Evolutionary conservation across 2,329 filamentous ascomycete species (phyloP).

Genomic region (Elsinoe ampelina): DNA sequence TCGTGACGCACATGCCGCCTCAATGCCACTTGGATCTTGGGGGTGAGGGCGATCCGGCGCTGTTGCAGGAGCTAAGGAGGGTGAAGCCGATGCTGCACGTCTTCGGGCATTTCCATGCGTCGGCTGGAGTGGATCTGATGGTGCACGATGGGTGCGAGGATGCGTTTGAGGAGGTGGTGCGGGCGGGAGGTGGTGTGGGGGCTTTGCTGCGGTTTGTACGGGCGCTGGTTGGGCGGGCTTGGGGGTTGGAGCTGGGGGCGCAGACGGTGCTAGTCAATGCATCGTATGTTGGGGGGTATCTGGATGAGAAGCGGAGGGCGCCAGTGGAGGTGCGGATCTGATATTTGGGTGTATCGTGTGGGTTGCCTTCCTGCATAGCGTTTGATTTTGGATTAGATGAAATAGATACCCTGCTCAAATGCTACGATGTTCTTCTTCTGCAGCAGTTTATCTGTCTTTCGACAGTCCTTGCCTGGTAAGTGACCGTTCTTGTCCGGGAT

Average conservation of each 20-base stretch:
- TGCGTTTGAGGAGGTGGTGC: slow-evolving; percentile 56
- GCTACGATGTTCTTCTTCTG: background rate
- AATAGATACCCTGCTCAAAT: background rate
- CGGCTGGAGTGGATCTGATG: slow-evolving; percentile 36
- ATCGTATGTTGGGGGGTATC: slow-evolving; percentile 12
- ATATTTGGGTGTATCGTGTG: background rate
- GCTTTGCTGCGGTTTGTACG: slow-evolving; percentile 23
- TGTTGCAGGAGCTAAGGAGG: slow-evolving; percentile 27
- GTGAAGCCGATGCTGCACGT: slow-evolving; percentile 29
- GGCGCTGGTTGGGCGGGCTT: background rate
- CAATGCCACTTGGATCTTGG: slow-evolving; percentile 30
- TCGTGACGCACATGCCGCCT: slow-evolving; percentile 35
- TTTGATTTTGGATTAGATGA: background rate
- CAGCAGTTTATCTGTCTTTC: background rate
- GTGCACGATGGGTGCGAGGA: slow-evolving; percentile 65
- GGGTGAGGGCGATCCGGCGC: slow-evolving; percentile 25
- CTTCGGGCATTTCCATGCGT: slow-evolving; percentile 34
- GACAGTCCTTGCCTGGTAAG: background rate
- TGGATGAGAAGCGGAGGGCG: slow-evolving; percentile 1
- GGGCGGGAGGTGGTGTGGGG: slow-evolving; percentile 27
- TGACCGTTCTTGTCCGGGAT: background rate
- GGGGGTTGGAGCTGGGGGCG: background rate
- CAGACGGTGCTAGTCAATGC: slow-evolving; percentile 15
- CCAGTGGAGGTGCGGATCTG: background rate
- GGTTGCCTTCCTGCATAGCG: background rate